Evolutionary conservation across 805 yeast species (phyloP).

Genomic region (Metschnikowia cerradonensis): DNA sequence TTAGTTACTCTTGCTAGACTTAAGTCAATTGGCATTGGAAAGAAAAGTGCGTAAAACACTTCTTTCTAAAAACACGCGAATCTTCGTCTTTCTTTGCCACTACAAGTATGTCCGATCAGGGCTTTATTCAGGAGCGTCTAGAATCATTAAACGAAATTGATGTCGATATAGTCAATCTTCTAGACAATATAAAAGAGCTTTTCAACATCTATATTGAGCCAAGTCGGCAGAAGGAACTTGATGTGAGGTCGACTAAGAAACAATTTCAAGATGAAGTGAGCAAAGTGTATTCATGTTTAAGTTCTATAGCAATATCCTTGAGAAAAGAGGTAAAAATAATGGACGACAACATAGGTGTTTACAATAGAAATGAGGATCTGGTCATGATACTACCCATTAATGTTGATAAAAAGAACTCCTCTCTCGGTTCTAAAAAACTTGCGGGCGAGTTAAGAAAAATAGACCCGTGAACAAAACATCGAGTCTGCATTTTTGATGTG

Average conservation of each 20-base stretch:
- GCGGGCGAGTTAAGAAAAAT: conserved; percentile 38
- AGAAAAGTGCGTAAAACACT: conserved; percentile 7
- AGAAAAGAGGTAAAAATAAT: conserved; percentile 64
- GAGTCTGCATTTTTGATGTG: not conserved
- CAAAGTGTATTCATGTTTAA: conserved; percentile 50
- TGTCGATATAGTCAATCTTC: conserved; percentile 45
- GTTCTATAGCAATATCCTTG: conserved; percentile 54
- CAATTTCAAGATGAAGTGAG: conserved; percentile 43
- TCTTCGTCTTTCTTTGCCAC: not conserved
- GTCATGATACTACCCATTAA: conserved; percentile 61
- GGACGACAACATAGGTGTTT: conserved; percentile 55
- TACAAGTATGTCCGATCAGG: conserved; percentile 5
- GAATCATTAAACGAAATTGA: conserved; percentile 53
- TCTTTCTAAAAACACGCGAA: not conserved
- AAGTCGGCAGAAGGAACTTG: conserved; percentile 21
- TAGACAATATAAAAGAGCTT: conserved; percentile 47
- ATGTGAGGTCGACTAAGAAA: conserved; percentile 25
- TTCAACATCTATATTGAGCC: conserved; percentile 39
- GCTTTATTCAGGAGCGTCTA: conserved; percentile 47
- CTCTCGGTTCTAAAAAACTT: conserved; percentile 58
- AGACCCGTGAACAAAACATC: not conserved
- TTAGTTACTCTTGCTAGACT: conserved; percentile 32
- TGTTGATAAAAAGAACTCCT: conserved; percentile 67
- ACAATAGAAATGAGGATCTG: conserved; percentile 39
- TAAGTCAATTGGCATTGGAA: conserved; percentile 28